A percentile compares a stretch with the other conserved stretches of the same genome.
Conservation (phyloP, 139 green algal species). For the Tetradesmus obliquus region DNA sequence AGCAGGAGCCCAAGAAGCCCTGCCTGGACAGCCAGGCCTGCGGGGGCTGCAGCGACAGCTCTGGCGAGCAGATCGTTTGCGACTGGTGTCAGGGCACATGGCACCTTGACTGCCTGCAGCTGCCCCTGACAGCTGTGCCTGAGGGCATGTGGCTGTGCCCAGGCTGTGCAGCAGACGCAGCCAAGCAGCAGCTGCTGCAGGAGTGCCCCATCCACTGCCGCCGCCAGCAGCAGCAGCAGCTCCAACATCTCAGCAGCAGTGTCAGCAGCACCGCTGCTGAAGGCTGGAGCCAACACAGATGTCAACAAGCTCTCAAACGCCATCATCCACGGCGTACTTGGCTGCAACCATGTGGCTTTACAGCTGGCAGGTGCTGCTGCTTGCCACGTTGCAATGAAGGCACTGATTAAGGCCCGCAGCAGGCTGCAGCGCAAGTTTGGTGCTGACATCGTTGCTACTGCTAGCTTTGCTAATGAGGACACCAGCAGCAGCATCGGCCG, state of each 20-base stretch:
- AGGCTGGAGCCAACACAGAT: conserved; percentile 43
- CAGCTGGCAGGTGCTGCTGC: conserved; percentile 48
- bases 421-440: conserved; percentile 44
- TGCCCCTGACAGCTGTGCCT: too few species aligned
- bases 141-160: too few species aligned
- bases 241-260: background rate
- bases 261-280: conserved; percentile 20
- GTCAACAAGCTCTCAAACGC: conserved; percentile 47
- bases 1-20: too few species aligned
- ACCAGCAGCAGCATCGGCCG: conserved; percentile 43
- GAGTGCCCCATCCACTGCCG: background rate
- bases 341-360: conserved; percentile 23
- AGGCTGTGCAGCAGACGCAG: too few species aligned
- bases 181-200: conserved; percentile 27
- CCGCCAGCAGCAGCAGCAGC: background rate
- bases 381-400: conserved; percentile 38
- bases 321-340: conserved; percentile 46
- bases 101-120: too few species aligned
- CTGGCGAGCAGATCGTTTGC: too few species aligned
- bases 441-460: conserved; percentile 14
- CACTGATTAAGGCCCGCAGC: conserved; percentile 32
- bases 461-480: conserved; percentile 45
- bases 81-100: too few species aligned
- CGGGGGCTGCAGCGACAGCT: too few species aligned
- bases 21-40: too few species aligned